Conservation (phyloP, 306 rosid species). For the Morella rubra region DNA sequence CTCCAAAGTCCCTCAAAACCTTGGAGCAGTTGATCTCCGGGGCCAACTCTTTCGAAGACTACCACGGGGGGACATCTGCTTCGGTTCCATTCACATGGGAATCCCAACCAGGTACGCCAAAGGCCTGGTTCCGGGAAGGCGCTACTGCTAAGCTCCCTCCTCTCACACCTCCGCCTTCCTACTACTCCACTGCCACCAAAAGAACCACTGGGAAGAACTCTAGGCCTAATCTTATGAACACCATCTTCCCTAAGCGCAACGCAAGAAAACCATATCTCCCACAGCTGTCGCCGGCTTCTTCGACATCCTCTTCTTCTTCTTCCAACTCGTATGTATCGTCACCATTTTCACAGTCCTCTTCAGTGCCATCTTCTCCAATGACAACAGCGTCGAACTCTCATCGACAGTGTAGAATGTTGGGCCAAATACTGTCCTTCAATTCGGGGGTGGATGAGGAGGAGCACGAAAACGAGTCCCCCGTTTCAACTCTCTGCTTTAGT, state of each 20-base stretch:
- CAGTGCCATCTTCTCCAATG: conserved; percentile 47
- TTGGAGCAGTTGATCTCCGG: background rate
- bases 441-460: conserved; percentile 21
- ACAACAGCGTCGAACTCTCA: background rate
- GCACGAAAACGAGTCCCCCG: conserved; percentile 25
- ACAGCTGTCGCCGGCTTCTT: conserved; percentile 9
- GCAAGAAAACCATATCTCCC: conserved; percentile 12
- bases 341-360: conserved; percentile 15
- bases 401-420: background rate
- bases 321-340: conserved; percentile 33
- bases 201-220: conserved; percentile 27
- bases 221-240: conserved; percentile 28
- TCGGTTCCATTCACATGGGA: conserved; percentile 43
- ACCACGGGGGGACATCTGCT: conserved; percentile 31
- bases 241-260: conserved; percentile 42
- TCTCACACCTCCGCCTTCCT: conserved; percentile 41
- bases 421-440: conserved; percentile 14
- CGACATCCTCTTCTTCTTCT: conserved; percentile 30
- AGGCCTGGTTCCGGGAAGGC: background rate
- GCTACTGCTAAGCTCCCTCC: background rate
- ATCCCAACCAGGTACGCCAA: conserved; percentile 29
- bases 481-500: conserved; percentile 24
- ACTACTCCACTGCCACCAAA: conserved; percentile 35
- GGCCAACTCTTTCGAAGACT: conserved; percentile 15
- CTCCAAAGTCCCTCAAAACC: conserved; percentile 2